Percentiles rank a stretch among this genome's conserved stretches.
phyloP scores from a whole-genome alignment of 2,329 filamentous ascomycete genomes.

The Bipolaris cookei region DNA sequence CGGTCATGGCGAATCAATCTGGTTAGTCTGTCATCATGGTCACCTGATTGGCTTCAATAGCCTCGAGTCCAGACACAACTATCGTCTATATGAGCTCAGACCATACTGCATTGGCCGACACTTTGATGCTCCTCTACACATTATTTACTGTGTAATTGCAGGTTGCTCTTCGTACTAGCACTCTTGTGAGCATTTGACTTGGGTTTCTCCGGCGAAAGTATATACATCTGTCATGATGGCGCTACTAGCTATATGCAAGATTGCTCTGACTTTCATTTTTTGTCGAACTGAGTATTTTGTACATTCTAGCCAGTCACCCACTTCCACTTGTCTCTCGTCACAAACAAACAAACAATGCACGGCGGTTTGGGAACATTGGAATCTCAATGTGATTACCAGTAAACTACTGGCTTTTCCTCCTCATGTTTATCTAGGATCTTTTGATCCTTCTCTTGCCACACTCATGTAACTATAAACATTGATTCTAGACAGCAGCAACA shows the following conservation, averaged over 20 bases:
- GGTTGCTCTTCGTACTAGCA: background rate
- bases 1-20: background rate
- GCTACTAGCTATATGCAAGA: background rate
- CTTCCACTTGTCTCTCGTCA: background rate
- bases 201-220: background rate
- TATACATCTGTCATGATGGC: background rate
- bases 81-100: too few species aligned
- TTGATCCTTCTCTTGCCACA: background rate
- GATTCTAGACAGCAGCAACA: background rate
- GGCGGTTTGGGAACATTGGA: too few species aligned
- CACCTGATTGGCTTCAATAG: constrained; percentile 1
- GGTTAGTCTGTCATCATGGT: constrained; percentile 5
- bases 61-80: background rate
- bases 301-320: background rate
- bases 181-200: background rate
- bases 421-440: background rate
- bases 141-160: too few species aligned
- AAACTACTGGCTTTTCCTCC: background rate
- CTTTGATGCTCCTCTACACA: too few species aligned
- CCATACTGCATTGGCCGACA: too few species aligned
- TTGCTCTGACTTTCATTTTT: background rate
- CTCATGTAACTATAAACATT: too few species aligned
- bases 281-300: background rate
- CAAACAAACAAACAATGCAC: background rate
- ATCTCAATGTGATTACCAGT: too few species aligned